These are phyloP conservation scores for Penicillium sp. DNA, from an alignment of 2,329 filamentous ascomycete genomes.

Conservation along the genomic window DNA sequence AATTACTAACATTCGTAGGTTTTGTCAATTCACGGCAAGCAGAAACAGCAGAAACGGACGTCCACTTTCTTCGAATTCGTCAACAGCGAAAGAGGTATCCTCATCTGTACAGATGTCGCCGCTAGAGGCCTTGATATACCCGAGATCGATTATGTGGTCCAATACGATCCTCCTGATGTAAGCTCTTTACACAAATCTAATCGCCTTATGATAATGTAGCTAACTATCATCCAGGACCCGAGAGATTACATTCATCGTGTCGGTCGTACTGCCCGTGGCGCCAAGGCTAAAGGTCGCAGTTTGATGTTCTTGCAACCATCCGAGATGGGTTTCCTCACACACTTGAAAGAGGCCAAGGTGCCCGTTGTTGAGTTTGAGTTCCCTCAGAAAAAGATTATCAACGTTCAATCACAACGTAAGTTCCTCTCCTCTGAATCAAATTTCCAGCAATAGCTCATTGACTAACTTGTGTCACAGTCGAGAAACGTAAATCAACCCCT, in stretches of 20 bases:
- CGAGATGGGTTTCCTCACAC: constrained; percentile 86
- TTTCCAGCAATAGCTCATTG: background rate
- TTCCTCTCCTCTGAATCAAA: background rate
- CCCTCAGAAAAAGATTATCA: constrained; percentile 83
- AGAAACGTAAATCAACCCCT: constrained; percentile 8
- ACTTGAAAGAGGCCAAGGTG: constrained; percentile 86
- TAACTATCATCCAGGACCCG: constrained; percentile 42
- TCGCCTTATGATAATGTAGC: background rate
- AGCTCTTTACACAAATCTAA: background rate
- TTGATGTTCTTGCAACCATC: constrained; percentile 90
- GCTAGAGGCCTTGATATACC: constrained; percentile 94
- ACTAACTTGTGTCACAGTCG: constrained; percentile 10
- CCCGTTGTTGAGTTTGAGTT: constrained; percentile 97
- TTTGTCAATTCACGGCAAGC: constrained; percentile 70
- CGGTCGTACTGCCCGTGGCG: constrained; percentile 84
- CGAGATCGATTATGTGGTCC: constrained; percentile 91
- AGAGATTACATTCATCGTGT: constrained; percentile 94
- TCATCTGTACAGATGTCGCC: constrained; percentile 96
- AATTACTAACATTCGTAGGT: constrained; percentile 66
- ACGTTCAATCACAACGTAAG: constrained; percentile 86
- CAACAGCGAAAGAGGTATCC: constrained; percentile 75
- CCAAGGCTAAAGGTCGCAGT: constrained; percentile 77
- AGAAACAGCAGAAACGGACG: constrained; percentile 98
- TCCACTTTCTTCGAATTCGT: constrained; percentile 98
- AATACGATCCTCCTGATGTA: constrained; percentile 88